These are phyloP conservation scores for Typha latifolia DNA, from an alignment of 176 grass and related monocot genomes.

Conservation along the genomic window DNA sequence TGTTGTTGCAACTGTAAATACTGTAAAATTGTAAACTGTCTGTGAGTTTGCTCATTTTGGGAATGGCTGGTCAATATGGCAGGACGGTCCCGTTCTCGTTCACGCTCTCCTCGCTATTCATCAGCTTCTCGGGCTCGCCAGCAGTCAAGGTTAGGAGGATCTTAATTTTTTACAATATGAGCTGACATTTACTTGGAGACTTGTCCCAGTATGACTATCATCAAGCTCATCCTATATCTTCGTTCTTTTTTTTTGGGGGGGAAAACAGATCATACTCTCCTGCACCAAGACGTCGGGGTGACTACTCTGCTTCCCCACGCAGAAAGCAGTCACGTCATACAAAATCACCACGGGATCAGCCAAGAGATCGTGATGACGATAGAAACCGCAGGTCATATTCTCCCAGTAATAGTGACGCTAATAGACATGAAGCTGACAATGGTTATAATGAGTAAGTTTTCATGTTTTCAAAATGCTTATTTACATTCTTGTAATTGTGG, in stretches of 20 bases:
- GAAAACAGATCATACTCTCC: slow-evolving; percentile 67
- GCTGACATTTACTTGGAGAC: background rate
- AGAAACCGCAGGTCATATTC: slow-evolving; percentile 39
- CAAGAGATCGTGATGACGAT: slow-evolving; percentile 42
- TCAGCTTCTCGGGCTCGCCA: slow-evolving; percentile 33
- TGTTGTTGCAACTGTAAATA: background rate
- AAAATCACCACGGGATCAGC: slow-evolving; percentile 32
- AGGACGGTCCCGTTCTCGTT: slow-evolving; percentile 75
- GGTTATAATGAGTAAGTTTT: slow-evolving; percentile 48
- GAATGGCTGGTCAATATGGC: slow-evolving; percentile 3
- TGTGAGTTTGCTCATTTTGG: background rate
- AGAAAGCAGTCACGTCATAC: slow-evolving; percentile 29
- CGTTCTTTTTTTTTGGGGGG: slow-evolving; percentile 3
- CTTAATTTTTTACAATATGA: background rate
- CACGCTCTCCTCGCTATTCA: slow-evolving; percentile 49
- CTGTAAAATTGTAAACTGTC: too few relatives aligned
- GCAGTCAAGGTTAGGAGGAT: slow-evolving; percentile 43
- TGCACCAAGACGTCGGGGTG: slow-evolving; percentile 43
- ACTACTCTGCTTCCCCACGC: slow-evolving; percentile 52
- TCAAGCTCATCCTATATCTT: background rate
- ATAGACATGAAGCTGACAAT: slow-evolving; percentile 30
- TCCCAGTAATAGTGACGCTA: slow-evolving; percentile 33
- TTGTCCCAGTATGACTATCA: background rate
- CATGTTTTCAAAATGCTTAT: background rate
- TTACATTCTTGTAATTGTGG: too few relatives aligned